These are phyloP conservation scores for Xylariaceae sp. DNA, from an alignment of 2,329 filamentous ascomycete species.

Conservation along the genomic window DNA sequence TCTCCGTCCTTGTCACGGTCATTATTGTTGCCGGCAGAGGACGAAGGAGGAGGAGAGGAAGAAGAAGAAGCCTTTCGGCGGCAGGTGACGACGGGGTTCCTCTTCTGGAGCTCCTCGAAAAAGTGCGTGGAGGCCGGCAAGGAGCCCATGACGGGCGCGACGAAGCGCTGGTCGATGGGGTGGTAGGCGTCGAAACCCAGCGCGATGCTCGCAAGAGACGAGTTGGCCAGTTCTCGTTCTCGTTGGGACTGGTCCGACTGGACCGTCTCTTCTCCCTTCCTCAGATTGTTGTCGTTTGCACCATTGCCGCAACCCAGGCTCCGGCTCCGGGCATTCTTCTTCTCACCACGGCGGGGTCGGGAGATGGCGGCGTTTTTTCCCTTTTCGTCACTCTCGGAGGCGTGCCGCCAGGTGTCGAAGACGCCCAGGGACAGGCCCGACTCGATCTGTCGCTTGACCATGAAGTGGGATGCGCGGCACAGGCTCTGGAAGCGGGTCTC, in stretches of 20 bases:
- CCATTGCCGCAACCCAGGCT: slow-evolving; percentile 3
- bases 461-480: slow-evolving; percentile 9
- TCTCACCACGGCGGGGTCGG: too few relatives aligned
- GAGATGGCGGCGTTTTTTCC: too few relatives aligned
- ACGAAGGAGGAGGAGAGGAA: too few relatives aligned
- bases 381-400: too few relatives aligned
- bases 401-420: slow-evolving; percentile 12
- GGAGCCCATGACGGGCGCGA: slow-evolving; percentile 8
- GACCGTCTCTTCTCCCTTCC: too few relatives aligned
- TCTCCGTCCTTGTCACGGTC: too few relatives aligned
- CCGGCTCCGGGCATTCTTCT: too few relatives aligned
- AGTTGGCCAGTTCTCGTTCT: slow-evolving; percentile 4
- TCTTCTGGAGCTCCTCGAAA: slow-evolving; percentile 5
- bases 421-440: slow-evolving; percentile 11
- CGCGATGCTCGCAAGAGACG: slow-evolving; percentile 12
- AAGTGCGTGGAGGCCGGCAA: slow-evolving; percentile 10
- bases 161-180: slow-evolving; percentile 8
- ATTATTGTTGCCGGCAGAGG: too few relatives aligned
- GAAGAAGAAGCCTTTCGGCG: too few relatives aligned
- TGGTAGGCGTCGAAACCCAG: slow-evolving; percentile 12
- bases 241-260: too few relatives aligned
- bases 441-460: slow-evolving; percentile 7
- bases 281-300: too few relatives aligned
- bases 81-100: not conserved
- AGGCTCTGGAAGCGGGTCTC: slow-evolving; percentile 11